phyloP scores from a whole-genome alignment of 179 eudicot genomes.

The Beta lomatogona region DNA sequence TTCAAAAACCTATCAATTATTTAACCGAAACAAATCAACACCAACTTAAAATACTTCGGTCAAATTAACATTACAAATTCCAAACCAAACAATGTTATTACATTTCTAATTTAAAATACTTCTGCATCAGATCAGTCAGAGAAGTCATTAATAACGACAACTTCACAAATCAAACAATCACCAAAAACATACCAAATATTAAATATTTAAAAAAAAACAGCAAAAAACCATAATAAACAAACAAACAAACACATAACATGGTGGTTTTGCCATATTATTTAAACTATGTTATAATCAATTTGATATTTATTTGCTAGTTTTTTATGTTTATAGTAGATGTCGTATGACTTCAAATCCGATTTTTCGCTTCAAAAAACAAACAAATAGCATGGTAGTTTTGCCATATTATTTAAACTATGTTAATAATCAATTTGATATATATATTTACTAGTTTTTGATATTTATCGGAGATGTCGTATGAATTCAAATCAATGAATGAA shows the following conservation, averaged over 20 bases:
- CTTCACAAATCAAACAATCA: background rate
- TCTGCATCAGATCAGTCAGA: background rate
- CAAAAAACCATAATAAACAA: background rate
- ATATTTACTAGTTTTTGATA: no score
- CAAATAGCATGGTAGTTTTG: background rate
- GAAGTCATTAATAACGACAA: slow-evolving; percentile 21
- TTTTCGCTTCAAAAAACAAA: background rate
- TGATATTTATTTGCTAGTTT: no score
- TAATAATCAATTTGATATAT: no score
- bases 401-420: no score
- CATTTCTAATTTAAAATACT: background rate
- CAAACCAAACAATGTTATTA: background rate
- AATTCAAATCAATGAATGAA: background rate
- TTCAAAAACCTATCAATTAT: background rate
- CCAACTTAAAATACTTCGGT: no score
- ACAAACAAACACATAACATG: background rate
- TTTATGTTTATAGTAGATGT: no score
- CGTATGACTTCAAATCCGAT: background rate
- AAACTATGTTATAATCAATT: no score
- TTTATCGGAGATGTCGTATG: background rate
- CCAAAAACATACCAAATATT: background rate
- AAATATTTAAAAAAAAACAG: background rate
- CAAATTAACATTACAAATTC: background rate
- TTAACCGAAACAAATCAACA: background rate
- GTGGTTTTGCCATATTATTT: no score